A percentile compares a stretch with the other conserved stretches of the same genome.
phyloP scores from a whole-genome alignment of 2,329 filamentous ascomycete species.

The Aquanectria penicillioides region DNA sequence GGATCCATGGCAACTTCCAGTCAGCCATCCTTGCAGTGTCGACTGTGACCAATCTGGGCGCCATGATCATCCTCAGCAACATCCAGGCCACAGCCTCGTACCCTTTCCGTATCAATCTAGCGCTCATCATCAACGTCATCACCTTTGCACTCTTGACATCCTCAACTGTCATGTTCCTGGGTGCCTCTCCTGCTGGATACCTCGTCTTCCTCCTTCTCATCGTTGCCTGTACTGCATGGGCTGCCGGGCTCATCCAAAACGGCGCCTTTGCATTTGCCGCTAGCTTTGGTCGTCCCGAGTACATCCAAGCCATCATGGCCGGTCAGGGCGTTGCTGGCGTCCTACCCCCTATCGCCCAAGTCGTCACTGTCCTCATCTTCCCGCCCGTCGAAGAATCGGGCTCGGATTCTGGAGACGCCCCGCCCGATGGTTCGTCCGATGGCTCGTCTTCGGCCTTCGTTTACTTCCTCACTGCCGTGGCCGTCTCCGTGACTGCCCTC shows the following conservation, averaged over 20 bases:
- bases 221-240: conserved; percentile 82
- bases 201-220: conserved; percentile 84
- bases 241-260: conserved; percentile 89
- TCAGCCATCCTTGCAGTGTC: conserved; percentile 88
- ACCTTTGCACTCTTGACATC: conserved; percentile 82
- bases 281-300: conserved; percentile 85
- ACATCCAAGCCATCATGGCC: conserved; percentile 96
- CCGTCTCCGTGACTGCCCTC: conserved; percentile 76
- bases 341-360: conserved; percentile 86
- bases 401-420: conserved; percentile 38
- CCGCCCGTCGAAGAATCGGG: conserved; percentile 50
- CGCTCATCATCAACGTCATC: conserved; percentile 79
- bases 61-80: conserved; percentile 80
- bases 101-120: conserved; percentile 82
- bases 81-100: conserved; percentile 88
- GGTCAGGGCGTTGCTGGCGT: conserved; percentile 94
- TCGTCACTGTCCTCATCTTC: conserved; percentile 77
- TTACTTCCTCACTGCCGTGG: conserved; percentile 90
- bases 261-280: conserved; percentile 92
- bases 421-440: conserved; percentile 22
- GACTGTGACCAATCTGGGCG: conserved; percentile 81
- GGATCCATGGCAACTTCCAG: conserved; percentile 85
- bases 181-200: conserved; percentile 72
- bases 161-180: conserved; percentile 77
- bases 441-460: conserved; percentile 75